Percentiles rank a stretch among this genome's conserved stretches.
Evolutionary conservation across 2,329 filamentous ascomycete species (phyloP).

Genomic region (Colletotrichum caudatum): DNA sequence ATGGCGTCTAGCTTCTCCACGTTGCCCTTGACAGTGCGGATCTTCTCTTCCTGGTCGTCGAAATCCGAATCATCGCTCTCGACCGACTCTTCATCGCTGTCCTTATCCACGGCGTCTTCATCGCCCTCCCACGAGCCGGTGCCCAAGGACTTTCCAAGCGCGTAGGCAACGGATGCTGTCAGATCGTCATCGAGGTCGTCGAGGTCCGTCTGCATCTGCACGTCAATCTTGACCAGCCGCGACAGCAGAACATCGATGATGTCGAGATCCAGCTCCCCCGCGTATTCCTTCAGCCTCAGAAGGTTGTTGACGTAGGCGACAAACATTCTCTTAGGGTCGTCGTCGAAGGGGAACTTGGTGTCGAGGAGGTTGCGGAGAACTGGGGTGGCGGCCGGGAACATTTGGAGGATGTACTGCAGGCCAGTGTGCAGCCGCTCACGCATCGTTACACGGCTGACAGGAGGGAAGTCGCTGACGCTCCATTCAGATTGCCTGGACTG

Average conservation of each 20-base stretch:
- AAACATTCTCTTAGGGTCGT: constrained; percentile 82
- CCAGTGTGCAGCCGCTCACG: constrained; percentile 81
- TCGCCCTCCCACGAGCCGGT: constrained; percentile 61
- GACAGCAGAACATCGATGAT: constrained; percentile 87
- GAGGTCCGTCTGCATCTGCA: constrained; percentile 92
- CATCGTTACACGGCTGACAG: constrained; percentile 73
- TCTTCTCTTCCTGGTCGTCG: constrained; percentile 70
- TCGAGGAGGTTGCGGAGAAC: constrained; percentile 76
- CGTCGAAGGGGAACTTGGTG: constrained; percentile 79
- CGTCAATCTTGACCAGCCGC: constrained; percentile 91
- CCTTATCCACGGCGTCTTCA: constrained; percentile 68
- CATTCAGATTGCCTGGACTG: constrained; percentile 61
- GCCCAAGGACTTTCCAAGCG: constrained; percentile 55
- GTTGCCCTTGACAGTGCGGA: constrained; percentile 81
- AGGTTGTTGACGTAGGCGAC: constrained; percentile 91
- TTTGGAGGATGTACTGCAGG: constrained; percentile 79
- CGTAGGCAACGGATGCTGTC: constrained; percentile 77
- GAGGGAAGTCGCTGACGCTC: constrained; percentile 64
- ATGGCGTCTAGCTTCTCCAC: constrained; percentile 93
- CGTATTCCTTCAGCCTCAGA: constrained; percentile 80
- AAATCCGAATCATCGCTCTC: constrained; percentile 77
- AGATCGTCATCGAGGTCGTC: constrained; percentile 93
- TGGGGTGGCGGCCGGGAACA: constrained; percentile 83
- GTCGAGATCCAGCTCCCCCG: constrained; percentile 81
- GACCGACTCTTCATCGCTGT: constrained; percentile 78